Percentiles rank a stretch among this genome's conserved stretches.
Conservation (phyloP, 2,329 filamentous ascomycete genomes). For the Aspergillus costaricaensis region DNA sequence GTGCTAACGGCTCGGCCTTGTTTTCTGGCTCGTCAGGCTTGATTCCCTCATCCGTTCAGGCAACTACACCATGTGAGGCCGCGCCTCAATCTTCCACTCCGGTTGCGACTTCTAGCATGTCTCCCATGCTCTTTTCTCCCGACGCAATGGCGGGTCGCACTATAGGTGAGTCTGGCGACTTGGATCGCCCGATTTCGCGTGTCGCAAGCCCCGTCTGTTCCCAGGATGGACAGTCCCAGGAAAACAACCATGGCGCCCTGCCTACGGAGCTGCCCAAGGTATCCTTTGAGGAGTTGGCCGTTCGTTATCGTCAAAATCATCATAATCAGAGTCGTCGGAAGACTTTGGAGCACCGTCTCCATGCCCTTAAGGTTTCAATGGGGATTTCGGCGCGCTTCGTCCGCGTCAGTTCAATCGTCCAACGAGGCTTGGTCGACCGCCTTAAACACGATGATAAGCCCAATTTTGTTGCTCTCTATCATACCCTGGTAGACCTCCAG, state of each 20-base stretch:
- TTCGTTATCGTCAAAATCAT: slow-evolving; percentile 44
- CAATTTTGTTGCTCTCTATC: slow-evolving; percentile 48
- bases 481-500: slow-evolving; percentile 47
- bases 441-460: slow-evolving; percentile 49
- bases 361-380: slow-evolving; percentile 46
- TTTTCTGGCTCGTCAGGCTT: slow-evolving; percentile 20
- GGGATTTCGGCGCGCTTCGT: slow-evolving; percentile 46
- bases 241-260: slow-evolving; percentile 16
- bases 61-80: slow-evolving; percentile 37
- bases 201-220: slow-evolving; percentile 23
- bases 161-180: slow-evolving; percentile 39
- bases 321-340: slow-evolving; percentile 46
- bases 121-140: slow-evolving; percentile 22
- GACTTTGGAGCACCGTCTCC: slow-evolving; percentile 42
- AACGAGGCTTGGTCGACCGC: slow-evolving; percentile 48
- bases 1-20: slow-evolving; percentile 9
- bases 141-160: slow-evolving; percentile 25
- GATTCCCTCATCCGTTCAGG: slow-evolving; percentile 29
- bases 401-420: slow-evolving; percentile 44
- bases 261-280: slow-evolving; percentile 31
- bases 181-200: slow-evolving; percentile 32
- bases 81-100: slow-evolving; percentile 29
- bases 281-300: slow-evolving; percentile 49
- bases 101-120: slow-evolving; percentile 27
- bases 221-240: slow-evolving; percentile 21